phyloP scores from a whole-genome alignment of 306 rosid genomes.

The Malus domestica region ASM211411v1 NC_041800.1:22835233-22835732 shows the following conservation, averaged over 20 bases:
- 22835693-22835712: background rate
- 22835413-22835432: background rate
- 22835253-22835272: conserved; percentile 38
- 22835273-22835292: conserved; percentile 36
- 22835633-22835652: background rate
- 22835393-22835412: background rate
- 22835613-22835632: background rate
- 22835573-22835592: background rate
- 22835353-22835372: conserved; percentile 15
- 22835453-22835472: background rate
- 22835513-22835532: background rate
- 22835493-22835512: background rate
- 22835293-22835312: conserved; percentile 57
- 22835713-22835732: background rate
- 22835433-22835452: background rate
- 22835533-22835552: background rate
- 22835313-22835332: conserved; percentile 46
- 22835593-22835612: background rate
- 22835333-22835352: conserved; percentile 53
- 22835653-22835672: background rate
- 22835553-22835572: background rate
- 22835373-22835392: background rate
- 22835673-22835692: background rate
- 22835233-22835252: conserved; percentile 4
- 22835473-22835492: background rate